Percentiles rank a stretch among this genome's conserved stretches.
These are phyloP conservation scores for Pseudodiploospora longispora DNA, from an alignment of 2,329 filamentous ascomycete species.

Conservation along the genomic window DNA sequence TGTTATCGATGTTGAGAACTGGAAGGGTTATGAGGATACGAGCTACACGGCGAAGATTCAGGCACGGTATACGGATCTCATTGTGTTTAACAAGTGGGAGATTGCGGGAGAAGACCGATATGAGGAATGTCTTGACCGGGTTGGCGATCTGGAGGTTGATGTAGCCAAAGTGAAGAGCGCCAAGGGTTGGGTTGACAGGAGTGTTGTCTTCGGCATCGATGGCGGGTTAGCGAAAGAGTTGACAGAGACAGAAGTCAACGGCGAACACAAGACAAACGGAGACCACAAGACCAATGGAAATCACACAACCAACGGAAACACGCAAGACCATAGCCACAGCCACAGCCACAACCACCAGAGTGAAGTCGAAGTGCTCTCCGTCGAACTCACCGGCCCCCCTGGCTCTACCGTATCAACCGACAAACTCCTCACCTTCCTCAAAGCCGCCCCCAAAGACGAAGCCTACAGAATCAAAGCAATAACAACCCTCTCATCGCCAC, in stretches of 20 bases:
- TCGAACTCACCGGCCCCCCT: conserved; percentile 51
- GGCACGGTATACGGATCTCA: conserved; percentile 80
- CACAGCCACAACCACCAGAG: conserved; percentile 55
- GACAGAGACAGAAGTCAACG: conserved; percentile 31
- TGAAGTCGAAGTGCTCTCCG: conserved; percentile 85
- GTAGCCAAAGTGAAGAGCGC: conserved; percentile 79
- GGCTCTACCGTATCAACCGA: conserved; percentile 43
- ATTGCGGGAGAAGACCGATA: conserved; percentile 61
- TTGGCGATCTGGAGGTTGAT: conserved; percentile 75
- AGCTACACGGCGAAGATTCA: conserved; percentile 83
- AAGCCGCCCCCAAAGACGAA: conserved; percentile 78
- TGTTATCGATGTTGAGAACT: conserved; percentile 92
- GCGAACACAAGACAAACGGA: conserved; percentile 21
- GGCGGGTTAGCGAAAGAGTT: conserved; percentile 59
- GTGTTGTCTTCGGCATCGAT: conserved; percentile 81
- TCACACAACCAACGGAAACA: conserved; percentile 25
- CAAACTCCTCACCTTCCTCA: conserved; percentile 59
- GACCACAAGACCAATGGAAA: conserved; percentile 24
- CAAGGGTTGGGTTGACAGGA: conserved; percentile 68
- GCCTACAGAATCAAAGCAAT: conserved; percentile 88
- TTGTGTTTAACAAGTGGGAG: conserved; percentile 95
- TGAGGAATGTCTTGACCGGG: conserved; percentile 68
- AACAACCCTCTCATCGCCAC: conserved; percentile 37
- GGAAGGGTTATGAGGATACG: conserved; percentile 85
- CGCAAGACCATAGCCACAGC: conserved; percentile 20